Evolutionary conservation across 495 filamentous ascomycete genomes (phyloP), one percentile per base, ranked within the genome.

Genomic region (Xylaria telfairii): DNA sequence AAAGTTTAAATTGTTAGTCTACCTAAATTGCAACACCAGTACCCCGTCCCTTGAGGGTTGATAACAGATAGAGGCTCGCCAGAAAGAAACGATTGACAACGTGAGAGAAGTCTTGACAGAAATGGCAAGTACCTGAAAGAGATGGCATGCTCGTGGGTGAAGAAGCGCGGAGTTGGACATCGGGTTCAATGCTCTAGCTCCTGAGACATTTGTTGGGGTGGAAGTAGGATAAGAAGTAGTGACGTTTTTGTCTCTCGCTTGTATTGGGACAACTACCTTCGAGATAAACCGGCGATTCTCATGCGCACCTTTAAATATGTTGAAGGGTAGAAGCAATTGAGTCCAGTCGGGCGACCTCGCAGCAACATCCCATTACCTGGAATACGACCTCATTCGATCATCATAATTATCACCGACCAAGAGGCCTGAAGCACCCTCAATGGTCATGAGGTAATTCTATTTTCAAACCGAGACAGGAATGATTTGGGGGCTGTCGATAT

Each of bases 61-160:
- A 15, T 28, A 28, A 34, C 26, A 4, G 28, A 10, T 60, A 24
- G 34, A 37, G n/a, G 41, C n/a, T 60, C 34, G 57, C 9, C 13
- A 34, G 53, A n/a, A 41, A 57, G 53, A 17, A 57, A 57, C 9
- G 1, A 39, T 60, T 60, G 10, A 15, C 57, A 37, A 24, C 7
- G 8, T 30, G 1, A 19, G 28, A 57, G 13, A 41, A 26, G 21
- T 15, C n/a, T n/a, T n/a, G n/a, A n/a, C 13, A 4, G 17, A 42
- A 42, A 51, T 4, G 19, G 15, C 44, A 34, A 49, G 19, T 53
- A 65, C 63, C 28, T 65, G 46, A 39, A 47, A 15, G 30, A 49
- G 26, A 32, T 65, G 44, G 30, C 46, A 66, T 66, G 64, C 64
- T 66, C 64, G 30, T 24, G 10, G 10, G 47, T n/a, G 24, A 54